Percentiles rank a stretch among this genome's conserved stretches.
phyloP scores from a whole-genome alignment of 1,284 basidiomycete genomes.

The Sanghuangporus baumii region DNA sequence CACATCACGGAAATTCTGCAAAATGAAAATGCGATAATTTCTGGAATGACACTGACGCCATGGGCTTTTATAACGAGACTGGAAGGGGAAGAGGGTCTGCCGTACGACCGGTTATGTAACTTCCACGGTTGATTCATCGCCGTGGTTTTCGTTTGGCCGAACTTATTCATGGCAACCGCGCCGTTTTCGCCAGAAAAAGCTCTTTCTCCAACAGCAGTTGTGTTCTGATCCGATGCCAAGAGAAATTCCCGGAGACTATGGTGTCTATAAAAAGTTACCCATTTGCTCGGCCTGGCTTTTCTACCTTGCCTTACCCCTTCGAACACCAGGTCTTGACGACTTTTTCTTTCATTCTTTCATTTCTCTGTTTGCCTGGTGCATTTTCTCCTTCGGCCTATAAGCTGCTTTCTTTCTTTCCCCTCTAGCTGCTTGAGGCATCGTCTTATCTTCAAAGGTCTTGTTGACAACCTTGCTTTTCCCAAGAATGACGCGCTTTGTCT shows the following conservation, averaged over 20 bases:
- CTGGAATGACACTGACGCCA: too few relatives aligned
- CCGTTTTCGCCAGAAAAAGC: background rate
- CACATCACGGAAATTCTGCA: background rate
- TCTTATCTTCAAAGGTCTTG: background rate
- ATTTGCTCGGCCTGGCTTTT: background rate
- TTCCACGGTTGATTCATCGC: background rate
- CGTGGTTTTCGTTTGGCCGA: background rate
- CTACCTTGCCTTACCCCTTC: background rate
- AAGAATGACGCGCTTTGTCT: slow-evolving; percentile 15
- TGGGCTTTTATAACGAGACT: too few relatives aligned
- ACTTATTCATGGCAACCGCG: slow-evolving; percentile 6
- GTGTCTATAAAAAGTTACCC: background rate
- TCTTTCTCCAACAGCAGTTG: background rate
- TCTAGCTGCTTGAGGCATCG: background rate
- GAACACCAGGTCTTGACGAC: slow-evolving; percentile 22
- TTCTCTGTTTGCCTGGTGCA: slow-evolving; percentile 14
- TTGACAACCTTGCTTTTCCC: background rate
- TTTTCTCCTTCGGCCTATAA: slow-evolving; percentile 15
- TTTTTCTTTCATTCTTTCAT: slow-evolving; percentile 18
- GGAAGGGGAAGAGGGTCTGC: background rate
- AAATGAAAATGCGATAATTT: too few relatives aligned
- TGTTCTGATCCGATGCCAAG: slow-evolving; percentile 1
- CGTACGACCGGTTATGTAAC: background rate
- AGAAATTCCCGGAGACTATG: background rate
- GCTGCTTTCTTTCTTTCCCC: slow-evolving; percentile 5